These are phyloP conservation scores for Paraconiothyrium brasiliense DNA, from an alignment of 2,329 filamentous ascomycete species.

Conservation along the genomic window DNA sequence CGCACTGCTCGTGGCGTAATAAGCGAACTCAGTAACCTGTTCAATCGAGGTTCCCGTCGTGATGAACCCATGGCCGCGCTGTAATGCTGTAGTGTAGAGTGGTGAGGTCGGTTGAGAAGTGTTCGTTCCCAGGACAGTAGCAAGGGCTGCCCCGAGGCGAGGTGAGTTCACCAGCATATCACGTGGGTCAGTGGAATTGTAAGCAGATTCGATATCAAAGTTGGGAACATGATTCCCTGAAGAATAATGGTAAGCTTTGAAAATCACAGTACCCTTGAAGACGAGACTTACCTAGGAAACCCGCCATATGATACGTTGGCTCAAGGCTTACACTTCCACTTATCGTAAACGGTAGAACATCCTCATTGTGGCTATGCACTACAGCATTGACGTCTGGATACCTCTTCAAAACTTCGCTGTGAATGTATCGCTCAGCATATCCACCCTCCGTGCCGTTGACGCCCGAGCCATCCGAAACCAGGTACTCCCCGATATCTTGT, in stretches of 20 bases:
- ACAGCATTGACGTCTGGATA: slow-evolving; percentile 50
- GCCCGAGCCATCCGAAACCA: slow-evolving; percentile 42
- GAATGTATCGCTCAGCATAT: slow-evolving; percentile 53
- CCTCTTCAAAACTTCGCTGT: slow-evolving; percentile 47
- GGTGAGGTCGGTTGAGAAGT: slow-evolving; percentile 30
- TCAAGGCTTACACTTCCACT: slow-evolving; percentile 21
- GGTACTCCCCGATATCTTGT: slow-evolving; percentile 51
- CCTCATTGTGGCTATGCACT: slow-evolving; percentile 50
- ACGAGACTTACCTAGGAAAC: slow-evolving; percentile 34
- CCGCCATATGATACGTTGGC: slow-evolving; percentile 49
- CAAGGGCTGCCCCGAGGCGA: slow-evolving; percentile 32
- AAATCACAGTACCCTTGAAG: too few species aligned
- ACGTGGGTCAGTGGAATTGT: slow-evolving; percentile 22
- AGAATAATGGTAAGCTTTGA: not conserved
- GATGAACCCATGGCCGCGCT: slow-evolving; percentile 56
- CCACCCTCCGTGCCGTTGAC: slow-evolving; percentile 30
- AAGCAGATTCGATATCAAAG: slow-evolving; percentile 34
- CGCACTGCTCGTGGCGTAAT: slow-evolving; percentile 48
- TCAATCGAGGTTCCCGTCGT: slow-evolving; percentile 44
- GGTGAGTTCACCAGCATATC: slow-evolving; percentile 38
- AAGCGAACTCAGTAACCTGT: slow-evolving; percentile 50
- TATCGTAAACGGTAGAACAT: slow-evolving; percentile 47
- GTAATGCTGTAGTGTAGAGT: slow-evolving; percentile 38
- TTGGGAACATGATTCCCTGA: slow-evolving; percentile 32
- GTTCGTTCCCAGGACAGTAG: slow-evolving; percentile 31